A percentile compares a stretch with the other conserved stretches of the same genome.
Conservation (phyloP, 306 rosid genomes). For the Abrus precatorius region DNA sequence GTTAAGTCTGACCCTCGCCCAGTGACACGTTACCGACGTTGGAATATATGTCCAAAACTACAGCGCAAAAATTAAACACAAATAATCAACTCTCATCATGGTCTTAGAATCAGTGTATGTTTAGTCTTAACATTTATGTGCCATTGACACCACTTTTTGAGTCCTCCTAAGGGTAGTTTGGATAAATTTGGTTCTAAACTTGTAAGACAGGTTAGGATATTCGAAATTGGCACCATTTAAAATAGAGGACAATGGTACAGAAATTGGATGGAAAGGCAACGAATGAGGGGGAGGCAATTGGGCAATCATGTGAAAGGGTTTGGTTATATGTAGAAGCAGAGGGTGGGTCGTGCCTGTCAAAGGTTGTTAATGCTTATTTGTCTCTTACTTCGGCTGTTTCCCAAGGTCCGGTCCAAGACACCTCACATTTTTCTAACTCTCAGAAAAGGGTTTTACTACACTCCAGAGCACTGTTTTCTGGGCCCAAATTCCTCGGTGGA, state of each 20-base stretch:
- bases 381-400: conserved; percentile 48
- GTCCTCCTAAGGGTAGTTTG: not conserved
- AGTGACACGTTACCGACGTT: conserved; percentile 24
- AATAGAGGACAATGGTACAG: not conserved
- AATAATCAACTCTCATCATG: not conserved
- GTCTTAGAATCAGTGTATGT: not conserved
- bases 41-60: conserved; percentile 11
- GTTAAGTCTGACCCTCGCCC: conserved; percentile 27
- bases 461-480: not conserved
- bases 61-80: not conserved
- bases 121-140: not conserved
- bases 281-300: conserved; percentile 6
- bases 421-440: conserved; percentile 10
- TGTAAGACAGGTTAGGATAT: not conserved
- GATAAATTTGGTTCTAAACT: not conserved
- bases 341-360: conserved; percentile 33
- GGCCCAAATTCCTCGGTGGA: conserved; percentile 14
- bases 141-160: not conserved
- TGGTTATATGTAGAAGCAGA: not conserved
- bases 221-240: not conserved
- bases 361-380: conserved; percentile 51
- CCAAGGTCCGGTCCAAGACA: not conserved
- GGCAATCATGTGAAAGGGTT: conserved; percentile 29
- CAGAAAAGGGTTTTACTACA: conserved; percentile 11
- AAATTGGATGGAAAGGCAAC: not conserved